Evolutionary conservation across 148 eudicot species (phyloP), one percentile per base, ranked within the genome.

Genomic region (Chenopodium suecicum): DNA sequence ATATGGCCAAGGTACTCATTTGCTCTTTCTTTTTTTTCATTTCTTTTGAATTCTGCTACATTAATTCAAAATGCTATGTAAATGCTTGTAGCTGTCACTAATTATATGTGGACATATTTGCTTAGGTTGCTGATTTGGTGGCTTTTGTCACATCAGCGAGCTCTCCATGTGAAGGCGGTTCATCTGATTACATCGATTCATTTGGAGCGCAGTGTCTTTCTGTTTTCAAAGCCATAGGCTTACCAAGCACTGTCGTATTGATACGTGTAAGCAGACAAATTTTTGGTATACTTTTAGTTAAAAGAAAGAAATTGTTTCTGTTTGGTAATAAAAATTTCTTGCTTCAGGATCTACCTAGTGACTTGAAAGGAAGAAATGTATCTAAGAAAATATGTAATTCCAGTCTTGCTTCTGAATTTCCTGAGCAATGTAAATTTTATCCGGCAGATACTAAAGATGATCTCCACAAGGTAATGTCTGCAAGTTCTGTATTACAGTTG

Each of bases 131-230:
- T 50, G 98, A 97, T 88, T 88, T 93, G 90, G 89, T 97, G 82
- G 93, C 91, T 80, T 97, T 97, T 86, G 99, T 94, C 46, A 94
- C 92, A 78, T 97, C 99, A 69, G 94, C 92, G 41, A 91, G 80
- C 54, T 89, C 90, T 77, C 82, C 85, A 46, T 75, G 78, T 81
- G 90, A 87, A 89, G 89, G 86, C 74, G 90, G 85, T 17, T 78
- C 83, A 82, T 67, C 89, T 48, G 80, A 85, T 79, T 94, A 87
- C 78, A 88, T 94, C 19, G 99, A 97, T 88, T 76, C 93, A 62
- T 97, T 94, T 84, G 99, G 98, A 79, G 88, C 89, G n/a, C 97
- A 90, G 80, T 94, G 99, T 82, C 94, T 97, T 75, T 94, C 99
- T 74, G 91, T 91, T 63, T 97, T 94, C 77, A 92, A 94, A 89